Base-by-base conservation (phyloP, 192 early-diverging fungal species). In the Mortierella alpina region DNA sequence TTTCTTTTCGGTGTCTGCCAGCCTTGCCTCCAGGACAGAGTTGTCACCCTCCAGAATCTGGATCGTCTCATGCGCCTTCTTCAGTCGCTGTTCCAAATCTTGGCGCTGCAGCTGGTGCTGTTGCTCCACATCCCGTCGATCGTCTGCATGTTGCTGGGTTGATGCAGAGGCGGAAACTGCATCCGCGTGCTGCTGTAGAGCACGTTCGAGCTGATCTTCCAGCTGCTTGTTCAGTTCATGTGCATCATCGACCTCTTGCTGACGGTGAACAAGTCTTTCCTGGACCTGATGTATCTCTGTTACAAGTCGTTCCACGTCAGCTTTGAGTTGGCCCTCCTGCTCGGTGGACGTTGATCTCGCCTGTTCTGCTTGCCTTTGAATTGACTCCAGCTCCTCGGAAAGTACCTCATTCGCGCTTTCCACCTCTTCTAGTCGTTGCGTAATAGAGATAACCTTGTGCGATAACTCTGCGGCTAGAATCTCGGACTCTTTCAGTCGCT, bases 361-460 rank as follows among this genome's bases (percentile, higher is more conserved):
- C 4, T 62, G 17, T 9, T 63, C 59, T 7, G 59, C 9, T 11
- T 80, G 58, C 42, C 59, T 66, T 15, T 80, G 70, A 5, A 68
- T 55, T 6, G 65, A 41, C 66, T 80, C 77, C 0, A 80, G 63
- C n/a, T 80, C 70, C 8, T 72, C 70, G 12, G 65, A 17, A 3
- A 80, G 67, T 1, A 54, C 53, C 41, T 80, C 77, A 20, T 80
- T 80, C 52, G 68, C 15, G 48, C 48, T 47, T 23, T 80, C 70
- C 0, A 80, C 54, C 42, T 80, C 77, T 40, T 80, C 51, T 18
- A 80, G 49, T 6, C 70, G 50, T 22, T 68, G 54, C 0, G 77
- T 80, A 23, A 72, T 56, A 20, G 77, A 72, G 39, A 80, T 80
- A 5, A 72, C 57, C 70, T 80, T 80, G 42, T 80, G 77, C 0